Conservation (phyloP, 352 stramenopile species). For the Albugo candida region DNA sequence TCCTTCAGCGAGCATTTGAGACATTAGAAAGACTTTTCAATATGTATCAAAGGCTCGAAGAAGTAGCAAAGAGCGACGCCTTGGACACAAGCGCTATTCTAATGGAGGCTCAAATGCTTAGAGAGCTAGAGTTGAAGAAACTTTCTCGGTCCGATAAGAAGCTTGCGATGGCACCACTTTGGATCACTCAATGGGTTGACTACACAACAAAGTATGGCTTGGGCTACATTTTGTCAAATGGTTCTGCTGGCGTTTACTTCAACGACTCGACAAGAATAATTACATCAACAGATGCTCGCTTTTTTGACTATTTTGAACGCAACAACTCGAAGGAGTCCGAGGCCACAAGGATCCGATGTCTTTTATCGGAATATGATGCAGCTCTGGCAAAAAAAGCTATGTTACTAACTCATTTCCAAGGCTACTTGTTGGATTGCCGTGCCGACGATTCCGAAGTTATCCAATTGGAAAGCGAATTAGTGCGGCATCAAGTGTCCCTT, state of each 20-base stretch:
- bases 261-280: slow-evolving; percentile 98
- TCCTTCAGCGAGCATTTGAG: slow-evolving; percentile 20
- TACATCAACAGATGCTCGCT: slow-evolving; percentile 58
- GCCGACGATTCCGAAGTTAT: slow-evolving; percentile 28
- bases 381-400: slow-evolving; percentile 95
- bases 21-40: slow-evolving; percentile 43
- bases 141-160: slow-evolving; percentile 13
- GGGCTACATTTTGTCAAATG: slow-evolving; percentile 94
- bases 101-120: slow-evolving; percentile 35
- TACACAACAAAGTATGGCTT: slow-evolving; percentile 99
- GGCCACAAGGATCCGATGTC: slow-evolving; percentile 7
- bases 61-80: slow-evolving; percentile 22
- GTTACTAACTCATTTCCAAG: slow-evolving; percentile 94
- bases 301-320: slow-evolving; percentile 93
- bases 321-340: slow-evolving; percentile 3
- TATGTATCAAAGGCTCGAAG: slow-evolving; percentile 26
- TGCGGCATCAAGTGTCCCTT: slow-evolving; percentile 7
- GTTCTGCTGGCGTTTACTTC: slow-evolving; percentile 92
- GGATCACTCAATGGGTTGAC: slow-evolving; percentile 95
- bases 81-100: slow-evolving; percentile 38
- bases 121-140: slow-evolving; percentile 32
- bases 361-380: slow-evolving; percentile 56
- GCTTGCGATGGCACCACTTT: slow-evolving; percentile 48
- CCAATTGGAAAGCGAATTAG: slow-evolving; percentile 21
- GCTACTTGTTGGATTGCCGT: slow-evolving; percentile 86